Conservation (phyloP, 805 yeast genomes). For the Lachancea meyersii region DNA sequence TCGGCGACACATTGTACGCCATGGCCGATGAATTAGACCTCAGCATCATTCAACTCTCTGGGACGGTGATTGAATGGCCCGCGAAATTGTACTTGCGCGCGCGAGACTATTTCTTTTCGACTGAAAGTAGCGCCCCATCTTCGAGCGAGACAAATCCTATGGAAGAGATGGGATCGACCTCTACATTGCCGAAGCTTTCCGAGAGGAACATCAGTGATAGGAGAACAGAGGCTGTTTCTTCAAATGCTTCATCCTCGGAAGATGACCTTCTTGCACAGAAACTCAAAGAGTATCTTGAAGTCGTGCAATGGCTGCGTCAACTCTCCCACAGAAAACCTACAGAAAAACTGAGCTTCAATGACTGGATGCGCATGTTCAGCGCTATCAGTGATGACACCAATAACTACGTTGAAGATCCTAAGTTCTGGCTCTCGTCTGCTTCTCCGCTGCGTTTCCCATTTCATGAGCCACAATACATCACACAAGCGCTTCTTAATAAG, state of each 20-base stretch:
- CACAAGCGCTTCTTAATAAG: slow-evolving; percentile 1
- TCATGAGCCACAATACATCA: slow-evolving; percentile 55
- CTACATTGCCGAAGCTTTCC: not conserved
- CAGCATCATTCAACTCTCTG: slow-evolving; percentile 8
- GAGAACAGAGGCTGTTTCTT: not conserved
- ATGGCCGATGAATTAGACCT: slow-evolving; percentile 21
- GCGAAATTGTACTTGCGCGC: not conserved
- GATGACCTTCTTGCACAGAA: not conserved
- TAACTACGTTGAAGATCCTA: slow-evolving; percentile 20
- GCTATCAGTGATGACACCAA: slow-evolving; percentile 25
- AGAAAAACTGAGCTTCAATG: slow-evolving; percentile 40
- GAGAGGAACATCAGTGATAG: not conserved
- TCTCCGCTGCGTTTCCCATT: slow-evolving; percentile 70
- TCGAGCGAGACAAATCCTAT: not conserved
- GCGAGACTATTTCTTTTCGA: not conserved
- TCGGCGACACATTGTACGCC: slow-evolving; percentile 47
- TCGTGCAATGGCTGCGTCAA: slow-evolving; percentile 6
- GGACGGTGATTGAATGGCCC: not conserved
- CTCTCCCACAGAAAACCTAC: slow-evolving; percentile 2
- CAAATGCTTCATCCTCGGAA: not conserved
- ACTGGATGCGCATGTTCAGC: slow-evolving; percentile 43
- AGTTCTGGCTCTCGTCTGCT: slow-evolving; percentile 54
- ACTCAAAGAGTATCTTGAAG: slow-evolving; percentile 1
- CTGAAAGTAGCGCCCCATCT: not conserved
- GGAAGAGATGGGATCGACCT: not conserved